Evolutionary conservation across 2,329 filamentous ascomycete genomes (phyloP), one percentile per base, ranked within the genome.

Genomic region (Sarocladium strictum): DNA sequence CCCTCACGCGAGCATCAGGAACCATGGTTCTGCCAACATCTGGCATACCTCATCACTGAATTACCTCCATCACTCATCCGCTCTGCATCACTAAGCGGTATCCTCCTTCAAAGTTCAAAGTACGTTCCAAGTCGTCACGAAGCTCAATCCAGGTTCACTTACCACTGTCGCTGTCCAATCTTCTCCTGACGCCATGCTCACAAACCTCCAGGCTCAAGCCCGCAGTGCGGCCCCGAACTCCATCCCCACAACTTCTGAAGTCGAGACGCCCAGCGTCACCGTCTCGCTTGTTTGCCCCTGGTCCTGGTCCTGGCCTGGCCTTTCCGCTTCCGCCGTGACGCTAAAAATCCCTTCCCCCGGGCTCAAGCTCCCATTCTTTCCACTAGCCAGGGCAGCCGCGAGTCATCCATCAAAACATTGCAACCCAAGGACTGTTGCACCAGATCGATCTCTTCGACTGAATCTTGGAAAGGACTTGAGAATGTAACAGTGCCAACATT

Each of bases 221-320:
- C n/a, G n/a, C n/a, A n/a, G n/a, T n/a, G n/a, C n/a, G n/a, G n/a
- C n/a, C n/a, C n/a, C n/a, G n/a, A n/a, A n/a, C n/a, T n/a, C n/a
- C n/a, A n/a, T n/a, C 29, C 47, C 47, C 33, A 10, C 43, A 27
- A 15, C 23, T 49, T 14, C 47, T 35, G 27, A 21, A 33, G 3
- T 26, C 47, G 47, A 51, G 47, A 51, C 47, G 35, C 17, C 35
- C 23, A 51, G 47, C 47, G 47, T 51, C 47, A 51, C 47, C 47
- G 47, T 51, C 27, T 51, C 29, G 47, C 27, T 51, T 35, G 26
- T 51, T 29, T 3, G 7, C 10, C 47, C 47, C 47, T 51, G 26
- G 27, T 51, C 47, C 26, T n/a, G n/a, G n/a, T n/a, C n/a, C 26
- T 33, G 27, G 19, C 29, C 47, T 51, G 29, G 47, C 27, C 29